phyloP scores from a whole-genome alignment of 1,139 yeast genomes.

The Candida sp. region DNA sequence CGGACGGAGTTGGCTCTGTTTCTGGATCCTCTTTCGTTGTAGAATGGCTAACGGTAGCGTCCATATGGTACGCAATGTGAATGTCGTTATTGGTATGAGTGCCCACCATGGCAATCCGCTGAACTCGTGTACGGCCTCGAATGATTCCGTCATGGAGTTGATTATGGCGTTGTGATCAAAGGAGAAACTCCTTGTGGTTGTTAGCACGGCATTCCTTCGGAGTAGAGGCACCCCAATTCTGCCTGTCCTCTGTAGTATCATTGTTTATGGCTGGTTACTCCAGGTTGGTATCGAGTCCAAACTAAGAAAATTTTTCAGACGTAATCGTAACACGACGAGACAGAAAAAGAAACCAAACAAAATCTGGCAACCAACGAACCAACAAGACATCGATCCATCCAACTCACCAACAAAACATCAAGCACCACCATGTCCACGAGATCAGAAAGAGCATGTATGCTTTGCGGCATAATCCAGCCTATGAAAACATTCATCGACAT shows the following conservation, averaged over 20 bases:
- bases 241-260: background rate
- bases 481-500: constrained; percentile 71
- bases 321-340: background rate
- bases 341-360: background rate
- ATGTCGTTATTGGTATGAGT: constrained; percentile 75
- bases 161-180: constrained; percentile 23
- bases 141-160: constrained; percentile 39
- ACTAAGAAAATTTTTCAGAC: background rate
- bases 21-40: constrained; percentile 70
- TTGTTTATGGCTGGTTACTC: background rate
- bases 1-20: constrained; percentile 73
- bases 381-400: background rate
- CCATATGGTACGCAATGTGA: constrained; percentile 63
- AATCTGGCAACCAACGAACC: background rate
- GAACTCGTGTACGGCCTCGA: constrained; percentile 52
- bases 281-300: background rate
- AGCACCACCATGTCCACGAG: constrained; percentile 52
- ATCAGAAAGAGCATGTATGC: constrained; percentile 96
- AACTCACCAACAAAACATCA: background rate
- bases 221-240: background rate
- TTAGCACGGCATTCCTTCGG: background rate
- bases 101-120: constrained; percentile 86
- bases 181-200: constrained; percentile 12
- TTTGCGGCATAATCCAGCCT: constrained; percentile 92
- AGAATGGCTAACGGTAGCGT: constrained; percentile 81